Evolutionary conservation across 2,329 filamentous ascomycete genomes (phyloP), one percentile per base, ranked within the genome.

Genomic region (Orbilia javanica): DNA sequence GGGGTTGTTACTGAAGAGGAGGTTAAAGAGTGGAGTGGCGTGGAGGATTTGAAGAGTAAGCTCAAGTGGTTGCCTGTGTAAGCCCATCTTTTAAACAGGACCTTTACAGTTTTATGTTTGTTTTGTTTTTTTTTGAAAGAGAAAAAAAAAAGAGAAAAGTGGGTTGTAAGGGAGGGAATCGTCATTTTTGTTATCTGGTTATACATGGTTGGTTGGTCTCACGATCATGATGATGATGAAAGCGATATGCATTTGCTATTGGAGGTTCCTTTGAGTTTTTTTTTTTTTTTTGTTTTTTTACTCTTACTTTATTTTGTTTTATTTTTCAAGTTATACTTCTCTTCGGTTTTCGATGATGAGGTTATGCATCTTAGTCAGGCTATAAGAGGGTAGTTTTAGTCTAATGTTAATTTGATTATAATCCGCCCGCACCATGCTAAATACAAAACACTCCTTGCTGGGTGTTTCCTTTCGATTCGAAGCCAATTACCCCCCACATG

Each of bases 1-100:
- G 94, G 94, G 0, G 85, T 99, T 44, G 87, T 96, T 44, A 89
- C 88, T 83, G 84, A 87, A 79, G 91, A 94, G 80, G 93, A 97
- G 25, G 85, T 99, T 80, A 75, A 60, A n/a, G 71, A 46, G 64
- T 75, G 80, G 76, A 66, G 69, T 48, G 75, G 70, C 64, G 39
- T 18, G 52, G 52, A 60, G 52, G 67, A 80, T 78, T 48, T 79
- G 36, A 73, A 79, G 80, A 36, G 50, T 13, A 55, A 36, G 52
- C 39, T 79, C 10, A 79, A 73, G 68, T 65, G 62, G 68, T 57
- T 79, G 62, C 73, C 66, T 22, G 66, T 66, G 10, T 77, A 68
- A 15, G 2, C 36, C 13, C 11, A 15, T 39, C 36, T 15, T 39
- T 5, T 36, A 10, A 36, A 36, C 7, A 10, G 8, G 34, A 36